Conservation (phyloP, 345 rosid species). For the Citrus maxima region DNA sequence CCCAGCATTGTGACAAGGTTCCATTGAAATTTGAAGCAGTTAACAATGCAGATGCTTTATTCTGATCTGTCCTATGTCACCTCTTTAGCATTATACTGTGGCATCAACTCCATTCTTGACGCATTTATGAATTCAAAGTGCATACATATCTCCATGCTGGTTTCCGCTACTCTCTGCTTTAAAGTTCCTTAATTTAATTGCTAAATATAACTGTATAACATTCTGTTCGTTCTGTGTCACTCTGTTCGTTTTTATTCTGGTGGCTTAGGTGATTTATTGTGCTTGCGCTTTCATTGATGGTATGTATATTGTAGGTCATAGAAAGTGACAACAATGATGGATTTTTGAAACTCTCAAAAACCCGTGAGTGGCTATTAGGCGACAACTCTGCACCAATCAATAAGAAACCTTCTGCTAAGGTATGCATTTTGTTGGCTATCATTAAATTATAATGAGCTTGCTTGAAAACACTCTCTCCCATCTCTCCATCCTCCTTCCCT, state of each 20-base stretch:
- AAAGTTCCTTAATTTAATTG: background rate
- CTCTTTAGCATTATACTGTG: background rate
- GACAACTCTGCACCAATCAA: constrained; percentile 69
- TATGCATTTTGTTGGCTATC: constrained; percentile 14
- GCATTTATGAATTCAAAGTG: background rate
- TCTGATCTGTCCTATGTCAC: background rate
- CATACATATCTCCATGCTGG: background rate
- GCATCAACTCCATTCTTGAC: background rate
- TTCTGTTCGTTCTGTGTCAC: background rate
- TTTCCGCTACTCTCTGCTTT: background rate
- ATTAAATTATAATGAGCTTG: background rate
- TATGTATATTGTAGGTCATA: constrained; percentile 34
- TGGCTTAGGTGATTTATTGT: background rate
- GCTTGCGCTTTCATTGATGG: background rate
- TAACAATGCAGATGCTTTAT: background rate
- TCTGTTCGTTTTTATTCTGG: background rate
- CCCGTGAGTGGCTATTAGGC: constrained; percentile 73
- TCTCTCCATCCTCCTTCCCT: background rate
- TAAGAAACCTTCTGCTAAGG: constrained; percentile 69
- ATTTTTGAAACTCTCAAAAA: constrained; percentile 65
- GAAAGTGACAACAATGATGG: constrained; percentile 40
- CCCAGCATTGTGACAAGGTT: background rate
- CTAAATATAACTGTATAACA: background rate
- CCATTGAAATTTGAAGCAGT: background rate
- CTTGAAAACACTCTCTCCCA: background rate